Conservation (phyloP, 140 eudicot species). For the Flaveria floridana region DNA sequence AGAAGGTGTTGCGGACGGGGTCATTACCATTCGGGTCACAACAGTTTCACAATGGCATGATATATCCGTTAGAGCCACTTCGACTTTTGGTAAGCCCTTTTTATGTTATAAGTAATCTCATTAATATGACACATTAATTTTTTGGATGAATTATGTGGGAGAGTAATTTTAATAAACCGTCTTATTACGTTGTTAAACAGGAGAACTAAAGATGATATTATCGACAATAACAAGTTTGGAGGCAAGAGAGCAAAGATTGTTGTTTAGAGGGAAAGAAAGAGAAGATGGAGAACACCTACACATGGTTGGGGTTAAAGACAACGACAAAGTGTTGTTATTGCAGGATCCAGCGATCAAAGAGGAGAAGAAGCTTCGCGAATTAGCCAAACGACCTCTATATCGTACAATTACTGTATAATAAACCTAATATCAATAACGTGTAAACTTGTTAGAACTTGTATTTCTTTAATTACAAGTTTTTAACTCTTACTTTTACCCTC, state of each 20-base stretch:
- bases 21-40: conserved; percentile 54
- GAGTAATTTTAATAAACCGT: neutral
- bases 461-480: neutral
- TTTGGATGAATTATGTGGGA: neutral
- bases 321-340: conserved; percentile 67
- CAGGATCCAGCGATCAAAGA: conserved; percentile 74
- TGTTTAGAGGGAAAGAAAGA: conserved; percentile 80
- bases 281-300: conserved; percentile 73
- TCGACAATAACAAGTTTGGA: conserved; percentile 56
- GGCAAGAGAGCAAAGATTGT: conserved; percentile 66
- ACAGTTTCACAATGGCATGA: conserved; percentile 70
- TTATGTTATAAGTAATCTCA: neutral
- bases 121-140: neutral
- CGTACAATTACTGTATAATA: conserved; percentile 51
- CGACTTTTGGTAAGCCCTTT: conserved; percentile 65
- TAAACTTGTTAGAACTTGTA: neutral
- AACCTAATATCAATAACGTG: neutral
- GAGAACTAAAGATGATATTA: conserved; percentile 62
- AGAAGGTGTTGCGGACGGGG: conserved; percentile 37
- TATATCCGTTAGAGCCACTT: conserved; percentile 58
- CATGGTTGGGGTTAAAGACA: conserved; percentile 82
- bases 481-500: neutral
- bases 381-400: conserved; percentile 38
- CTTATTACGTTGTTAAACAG: conserved; percentile 30
- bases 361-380: conserved; percentile 53